Percentiles rank a stretch among this genome's conserved stretches.
phyloP scores from a whole-genome alignment of 768 basidiomycete species.

The Mycena alexandri region DNA sequence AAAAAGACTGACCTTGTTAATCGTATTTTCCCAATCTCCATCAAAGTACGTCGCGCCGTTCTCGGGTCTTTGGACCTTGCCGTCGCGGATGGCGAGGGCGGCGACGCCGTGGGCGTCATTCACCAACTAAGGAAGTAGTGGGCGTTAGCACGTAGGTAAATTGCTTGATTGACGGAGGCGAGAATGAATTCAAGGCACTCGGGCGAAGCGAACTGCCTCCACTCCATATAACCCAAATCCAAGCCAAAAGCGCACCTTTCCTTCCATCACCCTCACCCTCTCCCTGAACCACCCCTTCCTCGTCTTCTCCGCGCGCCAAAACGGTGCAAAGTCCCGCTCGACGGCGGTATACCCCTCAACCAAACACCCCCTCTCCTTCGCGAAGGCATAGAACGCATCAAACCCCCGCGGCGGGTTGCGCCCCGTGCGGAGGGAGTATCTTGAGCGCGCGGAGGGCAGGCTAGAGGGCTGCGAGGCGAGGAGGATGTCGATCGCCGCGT shows the following conservation, averaged over 20 bases:
- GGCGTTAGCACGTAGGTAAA: not conserved
- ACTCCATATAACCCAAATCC: no score
- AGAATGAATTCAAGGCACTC: no score
- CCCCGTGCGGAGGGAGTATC: constrained; percentile 19
- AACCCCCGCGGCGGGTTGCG: constrained; percentile 24
- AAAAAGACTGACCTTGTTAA: no score
- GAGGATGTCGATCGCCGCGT: constrained; percentile 3
- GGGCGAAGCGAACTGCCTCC: no score
- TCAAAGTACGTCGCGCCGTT: constrained; percentile 32
- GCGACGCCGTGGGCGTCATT: constrained; percentile 21
- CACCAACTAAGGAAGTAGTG: not conserved
- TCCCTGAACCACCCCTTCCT: constrained; percentile 31
- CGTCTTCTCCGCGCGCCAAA: constrained; percentile 18
- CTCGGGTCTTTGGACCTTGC: constrained; percentile 13
- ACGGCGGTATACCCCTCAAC: constrained; percentile 25
- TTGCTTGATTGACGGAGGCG: no score
- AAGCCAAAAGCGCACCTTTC: no score
- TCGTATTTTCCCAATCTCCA: constrained; percentile 30
- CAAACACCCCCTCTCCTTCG: constrained; percentile 6
- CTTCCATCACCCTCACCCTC: constrained; percentile 18
- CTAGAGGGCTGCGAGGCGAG: constrained; percentile 6
- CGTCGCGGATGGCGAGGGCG: constrained; percentile 16
- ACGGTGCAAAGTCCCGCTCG: constrained; percentile 31
- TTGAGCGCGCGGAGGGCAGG: constrained; percentile 23
- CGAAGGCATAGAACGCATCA: constrained; percentile 32